Evolutionary conservation across 106 monocot genomes (phyloP).

Genomic region (Dendrobium catenatum): DNA sequence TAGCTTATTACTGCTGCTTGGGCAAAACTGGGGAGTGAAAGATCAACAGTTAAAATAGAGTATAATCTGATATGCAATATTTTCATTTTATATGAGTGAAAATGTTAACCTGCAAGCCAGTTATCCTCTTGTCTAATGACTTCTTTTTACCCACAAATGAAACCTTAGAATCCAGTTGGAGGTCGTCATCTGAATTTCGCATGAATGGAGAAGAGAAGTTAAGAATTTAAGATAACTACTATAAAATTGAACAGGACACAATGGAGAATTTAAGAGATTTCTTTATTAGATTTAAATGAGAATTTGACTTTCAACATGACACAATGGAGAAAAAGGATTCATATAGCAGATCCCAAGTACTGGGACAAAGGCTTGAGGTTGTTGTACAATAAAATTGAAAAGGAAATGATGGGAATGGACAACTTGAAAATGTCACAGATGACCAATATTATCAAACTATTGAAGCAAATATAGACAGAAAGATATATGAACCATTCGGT

Average conservation of each 20-base stretch:
- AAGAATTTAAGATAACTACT: neutral
- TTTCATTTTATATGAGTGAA: neutral
- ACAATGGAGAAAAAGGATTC: no score
- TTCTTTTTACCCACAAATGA: constrained; percentile 63
- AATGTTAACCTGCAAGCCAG: constrained; percentile 63
- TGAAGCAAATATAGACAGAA: neutral
- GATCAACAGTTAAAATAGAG: neutral
- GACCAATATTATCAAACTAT: neutral
- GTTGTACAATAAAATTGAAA: no score
- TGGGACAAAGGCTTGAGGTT: no score
- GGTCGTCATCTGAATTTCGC: constrained; percentile 37
- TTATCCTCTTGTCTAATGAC: constrained; percentile 60
- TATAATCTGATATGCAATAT: neutral
- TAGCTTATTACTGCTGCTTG: constrained; percentile 31
- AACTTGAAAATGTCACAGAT: neutral
- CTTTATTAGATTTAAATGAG: no score
- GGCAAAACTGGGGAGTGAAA: constrained; percentile 43
- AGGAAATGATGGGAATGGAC: neutral
- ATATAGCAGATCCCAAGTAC: no score
- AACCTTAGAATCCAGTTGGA: constrained; percentile 39
- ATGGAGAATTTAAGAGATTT: no score
- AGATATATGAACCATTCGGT: neutral
- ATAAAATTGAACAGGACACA: neutral
- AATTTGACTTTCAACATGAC: no score
- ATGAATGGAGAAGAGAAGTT: neutral